phyloP scores from a whole-genome alignment of 345 rosid genomes.

The Populus alba region DNA sequence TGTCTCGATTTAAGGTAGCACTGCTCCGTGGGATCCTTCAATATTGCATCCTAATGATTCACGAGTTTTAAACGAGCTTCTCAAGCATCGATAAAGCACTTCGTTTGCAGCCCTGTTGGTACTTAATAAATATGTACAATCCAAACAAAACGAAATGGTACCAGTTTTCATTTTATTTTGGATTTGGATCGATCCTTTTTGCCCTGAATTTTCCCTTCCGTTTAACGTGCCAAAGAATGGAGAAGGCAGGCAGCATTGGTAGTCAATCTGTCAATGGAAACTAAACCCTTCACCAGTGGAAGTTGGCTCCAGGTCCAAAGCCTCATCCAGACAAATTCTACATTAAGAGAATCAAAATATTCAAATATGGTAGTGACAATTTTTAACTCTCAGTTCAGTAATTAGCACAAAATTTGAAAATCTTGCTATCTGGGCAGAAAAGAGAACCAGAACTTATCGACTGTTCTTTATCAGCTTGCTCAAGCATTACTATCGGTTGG shows the following conservation, averaged over 20 bases:
- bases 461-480: not conserved
- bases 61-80: not conserved
- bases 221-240: not conserved
- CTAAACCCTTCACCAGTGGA: not conserved
- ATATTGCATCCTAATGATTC: too few relatives aligned
- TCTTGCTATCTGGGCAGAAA: not conserved
- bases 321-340: not conserved
- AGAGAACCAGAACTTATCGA: not conserved
- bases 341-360: not conserved
- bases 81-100: not conserved
- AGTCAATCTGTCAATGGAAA: not conserved
- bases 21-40: too few relatives aligned
- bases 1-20: too few relatives aligned
- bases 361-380: not conserved
- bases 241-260: not conserved
- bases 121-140: not conserved
- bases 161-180: not conserved
- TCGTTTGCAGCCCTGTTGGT: not conserved
- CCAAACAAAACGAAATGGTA: not conserved
- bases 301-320: not conserved
- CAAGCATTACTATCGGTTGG: not conserved
- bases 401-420: not conserved
- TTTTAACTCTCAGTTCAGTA: not conserved
- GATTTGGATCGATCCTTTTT: not conserved
- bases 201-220: not conserved